These are phyloP conservation scores for Xylaria grammica DNA, from an alignment of 495 filamentous ascomycete species.

Conservation along the genomic window DNA sequence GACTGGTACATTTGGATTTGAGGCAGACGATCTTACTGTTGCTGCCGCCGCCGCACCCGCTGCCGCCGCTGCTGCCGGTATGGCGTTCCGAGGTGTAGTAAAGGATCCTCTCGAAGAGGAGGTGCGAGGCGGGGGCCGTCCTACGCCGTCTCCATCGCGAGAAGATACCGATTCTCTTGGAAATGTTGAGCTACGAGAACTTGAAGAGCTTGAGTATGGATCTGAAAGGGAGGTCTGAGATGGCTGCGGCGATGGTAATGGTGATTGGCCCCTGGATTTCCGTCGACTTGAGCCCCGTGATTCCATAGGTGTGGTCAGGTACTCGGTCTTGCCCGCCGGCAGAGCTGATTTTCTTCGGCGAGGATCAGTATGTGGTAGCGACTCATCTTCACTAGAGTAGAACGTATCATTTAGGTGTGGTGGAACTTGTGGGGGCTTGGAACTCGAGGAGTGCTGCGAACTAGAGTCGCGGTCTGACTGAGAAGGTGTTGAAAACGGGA, in stretches of 20 bases:
- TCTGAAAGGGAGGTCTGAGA: slow-evolving; percentile 33
- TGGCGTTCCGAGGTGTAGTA: slow-evolving; percentile 31
- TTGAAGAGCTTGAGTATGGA: slow-evolving; percentile 27
- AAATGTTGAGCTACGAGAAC: slow-evolving; percentile 44
- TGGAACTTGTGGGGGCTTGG: slow-evolving; percentile 23
- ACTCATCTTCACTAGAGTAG: slow-evolving; percentile 38
- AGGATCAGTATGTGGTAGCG: slow-evolving; percentile 13
- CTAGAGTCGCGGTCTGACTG: slow-evolving; percentile 30
- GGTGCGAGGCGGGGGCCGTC: slow-evolving; percentile 35
- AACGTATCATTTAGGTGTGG: slow-evolving; percentile 28
- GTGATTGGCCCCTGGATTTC: slow-evolving; percentile 29
- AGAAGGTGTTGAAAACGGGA: slow-evolving; percentile 16
- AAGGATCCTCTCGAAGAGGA: slow-evolving; percentile 30
- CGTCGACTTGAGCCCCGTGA: slow-evolving; percentile 24
- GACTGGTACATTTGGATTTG: slow-evolving; percentile 26
- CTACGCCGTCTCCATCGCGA: slow-evolving; percentile 36
- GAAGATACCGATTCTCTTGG: slow-evolving; percentile 36
- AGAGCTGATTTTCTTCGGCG: slow-evolving; percentile 26
- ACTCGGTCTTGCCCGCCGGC: slow-evolving; percentile 15
- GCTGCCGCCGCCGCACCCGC: too few relatives aligned
- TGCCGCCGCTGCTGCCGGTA: slow-evolving; percentile 21
- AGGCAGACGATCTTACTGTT: slow-evolving; percentile 27
- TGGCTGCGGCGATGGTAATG: slow-evolving; percentile 30
- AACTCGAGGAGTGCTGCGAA: slow-evolving; percentile 26
- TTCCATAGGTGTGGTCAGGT: slow-evolving; percentile 22